These are phyloP conservation scores for Aspergillus saccharolyticus DNA, from an alignment of 495 filamentous ascomycete genomes.

Conservation along the genomic window DNA sequence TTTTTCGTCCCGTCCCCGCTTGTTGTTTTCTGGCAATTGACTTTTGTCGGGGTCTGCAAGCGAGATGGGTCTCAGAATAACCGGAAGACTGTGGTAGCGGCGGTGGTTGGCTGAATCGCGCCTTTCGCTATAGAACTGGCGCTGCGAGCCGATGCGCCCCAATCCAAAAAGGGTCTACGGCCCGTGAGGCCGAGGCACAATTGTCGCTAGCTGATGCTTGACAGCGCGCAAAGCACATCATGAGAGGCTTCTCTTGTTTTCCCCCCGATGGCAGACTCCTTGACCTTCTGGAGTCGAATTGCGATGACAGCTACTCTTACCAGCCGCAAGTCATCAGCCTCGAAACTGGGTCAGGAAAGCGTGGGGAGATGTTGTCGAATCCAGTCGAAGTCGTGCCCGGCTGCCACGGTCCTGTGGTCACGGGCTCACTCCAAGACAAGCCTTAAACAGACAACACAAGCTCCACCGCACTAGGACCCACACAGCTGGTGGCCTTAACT, in stretches of 20 bases:
- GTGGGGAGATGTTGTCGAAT: neutral
- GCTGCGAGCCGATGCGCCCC: slow-evolving; percentile 4
- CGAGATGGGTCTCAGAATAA: neutral
- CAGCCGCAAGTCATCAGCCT: neutral
- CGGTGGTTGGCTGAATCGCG: neutral
- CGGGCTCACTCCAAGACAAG: neutral
- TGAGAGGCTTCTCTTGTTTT: neutral
- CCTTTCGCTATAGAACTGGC: neutral
- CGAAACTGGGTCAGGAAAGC: neutral
- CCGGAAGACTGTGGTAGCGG: neutral
- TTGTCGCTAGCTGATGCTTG: neutral
- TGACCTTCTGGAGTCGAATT: no score
- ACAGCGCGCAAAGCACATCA: neutral
- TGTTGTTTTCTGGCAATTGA: neutral
- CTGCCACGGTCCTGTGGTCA: neutral
- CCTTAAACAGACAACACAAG: slow-evolving; percentile 1
- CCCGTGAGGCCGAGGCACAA: slow-evolving; percentile 1
- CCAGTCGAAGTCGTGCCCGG: neutral
- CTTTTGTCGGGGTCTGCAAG: neutral
- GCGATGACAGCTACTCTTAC: neutral
- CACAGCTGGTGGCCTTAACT: neutral
- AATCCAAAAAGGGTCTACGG: slow-evolving; percentile 1
- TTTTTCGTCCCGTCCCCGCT: neutral
- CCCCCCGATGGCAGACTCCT: neutral
- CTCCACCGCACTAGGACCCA: neutral